Conservation (phyloP, 169 alveolate species). For the Eimeria praecox region DNA sequence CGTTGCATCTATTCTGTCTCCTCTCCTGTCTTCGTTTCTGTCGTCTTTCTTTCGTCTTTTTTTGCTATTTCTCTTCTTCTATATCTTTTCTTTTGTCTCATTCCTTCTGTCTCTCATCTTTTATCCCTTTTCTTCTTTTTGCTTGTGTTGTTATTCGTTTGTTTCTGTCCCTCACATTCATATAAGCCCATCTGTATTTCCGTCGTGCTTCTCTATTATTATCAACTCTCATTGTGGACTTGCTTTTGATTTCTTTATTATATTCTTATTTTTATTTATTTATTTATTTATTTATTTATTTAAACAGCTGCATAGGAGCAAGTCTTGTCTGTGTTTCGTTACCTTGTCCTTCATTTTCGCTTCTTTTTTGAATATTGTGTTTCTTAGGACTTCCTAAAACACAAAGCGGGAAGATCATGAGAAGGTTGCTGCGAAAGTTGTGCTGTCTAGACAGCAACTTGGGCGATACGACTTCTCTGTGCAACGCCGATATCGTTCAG, state of each 20-base stretch:
- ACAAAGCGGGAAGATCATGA: slow-evolving; percentile 95
- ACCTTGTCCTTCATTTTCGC: not conserved
- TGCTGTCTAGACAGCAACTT: slow-evolving; percentile 89
- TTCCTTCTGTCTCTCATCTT: not conserved
- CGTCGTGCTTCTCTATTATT: too few relatives aligned
- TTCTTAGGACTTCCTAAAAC: slow-evolving; percentile 95
- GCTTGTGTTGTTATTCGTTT: not conserved
- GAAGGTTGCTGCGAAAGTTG: slow-evolving; percentile 94
- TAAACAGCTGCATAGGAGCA: too few relatives aligned
- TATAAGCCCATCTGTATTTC: too few relatives aligned
- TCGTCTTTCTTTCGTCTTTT: not conserved
- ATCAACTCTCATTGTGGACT: too few relatives aligned
- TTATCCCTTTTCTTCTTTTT: not conserved
- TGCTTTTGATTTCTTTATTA: too few relatives aligned
- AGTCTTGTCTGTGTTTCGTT: too few relatives aligned
- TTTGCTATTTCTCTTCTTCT: not conserved
- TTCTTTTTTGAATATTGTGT: not conserved
- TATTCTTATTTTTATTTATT: too few relatives aligned
- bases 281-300: too few relatives aligned
- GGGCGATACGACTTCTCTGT: slow-evolving; percentile 86
- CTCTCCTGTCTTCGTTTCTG: not conserved
- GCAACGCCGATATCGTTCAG: slow-evolving; percentile 82
- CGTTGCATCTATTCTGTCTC: not conserved
- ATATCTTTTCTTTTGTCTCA: not conserved
- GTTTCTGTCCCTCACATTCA: too few relatives aligned